These are phyloP conservation scores for Nakazawaea anatomiae DNA, from an alignment of 805 yeast genomes.

Conservation along the genomic window DNA sequence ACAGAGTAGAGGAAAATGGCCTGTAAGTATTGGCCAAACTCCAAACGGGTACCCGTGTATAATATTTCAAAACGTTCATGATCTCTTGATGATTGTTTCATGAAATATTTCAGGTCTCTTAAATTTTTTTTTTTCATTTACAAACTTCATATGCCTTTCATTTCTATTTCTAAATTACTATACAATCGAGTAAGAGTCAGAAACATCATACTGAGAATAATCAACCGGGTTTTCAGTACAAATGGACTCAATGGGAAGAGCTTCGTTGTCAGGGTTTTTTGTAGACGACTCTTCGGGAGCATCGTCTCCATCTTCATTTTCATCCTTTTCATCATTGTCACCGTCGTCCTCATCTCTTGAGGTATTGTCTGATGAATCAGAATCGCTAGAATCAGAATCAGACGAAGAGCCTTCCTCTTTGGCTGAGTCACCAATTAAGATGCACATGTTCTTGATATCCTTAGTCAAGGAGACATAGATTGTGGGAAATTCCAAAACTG, in stretches of 20 bases:
- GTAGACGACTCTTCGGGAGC: conserved; percentile 7
- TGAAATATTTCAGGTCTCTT: no score
- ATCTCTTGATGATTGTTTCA: neutral
- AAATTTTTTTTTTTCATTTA: no score
- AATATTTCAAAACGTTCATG: neutral
- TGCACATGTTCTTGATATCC: conserved; percentile 21
- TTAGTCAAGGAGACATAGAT: conserved; percentile 35
- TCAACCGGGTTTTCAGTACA: neutral
- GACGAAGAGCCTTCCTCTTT: conserved; percentile 3
- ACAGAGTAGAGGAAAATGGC: neutral
- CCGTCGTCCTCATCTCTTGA: conserved; percentile 7
- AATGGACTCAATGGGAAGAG: neutral
- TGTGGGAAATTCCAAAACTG: conserved; percentile 77
- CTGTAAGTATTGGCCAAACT: neutral
- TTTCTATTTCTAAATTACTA: neutral
- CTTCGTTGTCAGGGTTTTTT: neutral
- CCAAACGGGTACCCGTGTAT: neutral
- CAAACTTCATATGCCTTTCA: no score
- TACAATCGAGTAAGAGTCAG: neutral
- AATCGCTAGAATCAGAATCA: conserved; percentile 11
- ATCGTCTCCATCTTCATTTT: conserved; percentile 6
- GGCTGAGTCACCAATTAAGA: conserved; percentile 21
- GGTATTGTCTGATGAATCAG: conserved; percentile 4
- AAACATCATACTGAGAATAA: no score
- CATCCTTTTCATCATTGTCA: conserved; percentile 7